A percentile compares a stretch with the other conserved stretches of the same genome.
These are phyloP conservation scores for Puccinia coronata DNA, from an alignment of 1,284 basidiomycete genomes.

Conservation along the genomic window DNA sequence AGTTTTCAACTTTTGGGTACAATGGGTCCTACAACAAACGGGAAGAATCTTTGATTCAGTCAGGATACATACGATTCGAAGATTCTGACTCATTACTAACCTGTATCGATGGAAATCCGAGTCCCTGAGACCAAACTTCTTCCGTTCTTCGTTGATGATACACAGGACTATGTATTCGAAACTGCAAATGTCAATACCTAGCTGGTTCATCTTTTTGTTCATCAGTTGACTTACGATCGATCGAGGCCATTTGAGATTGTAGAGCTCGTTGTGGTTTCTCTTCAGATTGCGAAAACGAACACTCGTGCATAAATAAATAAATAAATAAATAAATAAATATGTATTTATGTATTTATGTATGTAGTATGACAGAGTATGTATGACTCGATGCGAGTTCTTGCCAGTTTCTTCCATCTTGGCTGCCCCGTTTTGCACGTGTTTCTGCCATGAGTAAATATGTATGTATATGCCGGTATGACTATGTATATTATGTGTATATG, in stretches of 20 bases:
- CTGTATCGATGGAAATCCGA: conserved; percentile 29
- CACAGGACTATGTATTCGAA: neutral
- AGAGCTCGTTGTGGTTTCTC: too few species aligned
- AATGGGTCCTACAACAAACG: conserved; percentile 8
- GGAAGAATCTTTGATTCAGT: neutral
- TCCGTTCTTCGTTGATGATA: conserved; percentile 40
- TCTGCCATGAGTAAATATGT: too few species aligned
- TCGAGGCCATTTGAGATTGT: neutral
- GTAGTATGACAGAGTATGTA: too few species aligned
- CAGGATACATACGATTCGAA: too few species aligned
- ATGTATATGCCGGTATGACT: too few species aligned
- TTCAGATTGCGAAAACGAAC: neutral
- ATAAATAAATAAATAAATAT: too few species aligned
- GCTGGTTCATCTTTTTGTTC: too few species aligned
- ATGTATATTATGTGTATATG: too few species aligned
- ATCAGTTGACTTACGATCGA: neutral
- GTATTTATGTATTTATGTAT: too few species aligned
- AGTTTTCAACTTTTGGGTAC: conserved; percentile 18
- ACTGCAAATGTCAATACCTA: too few species aligned
- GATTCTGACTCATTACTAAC: neutral
- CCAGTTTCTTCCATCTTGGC: neutral
- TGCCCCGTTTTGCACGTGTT: neutral
- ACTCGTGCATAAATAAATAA: too few species aligned
- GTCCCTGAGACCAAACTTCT: conserved; percentile 29
- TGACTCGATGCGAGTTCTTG: too few species aligned